Percentiles rank a stretch among this genome's conserved stretches.
These are phyloP conservation scores for Stagonosporopsis tanaceti DNA, from an alignment of 2,329 filamentous ascomycete species.

Conservation along the genomic window DNA sequence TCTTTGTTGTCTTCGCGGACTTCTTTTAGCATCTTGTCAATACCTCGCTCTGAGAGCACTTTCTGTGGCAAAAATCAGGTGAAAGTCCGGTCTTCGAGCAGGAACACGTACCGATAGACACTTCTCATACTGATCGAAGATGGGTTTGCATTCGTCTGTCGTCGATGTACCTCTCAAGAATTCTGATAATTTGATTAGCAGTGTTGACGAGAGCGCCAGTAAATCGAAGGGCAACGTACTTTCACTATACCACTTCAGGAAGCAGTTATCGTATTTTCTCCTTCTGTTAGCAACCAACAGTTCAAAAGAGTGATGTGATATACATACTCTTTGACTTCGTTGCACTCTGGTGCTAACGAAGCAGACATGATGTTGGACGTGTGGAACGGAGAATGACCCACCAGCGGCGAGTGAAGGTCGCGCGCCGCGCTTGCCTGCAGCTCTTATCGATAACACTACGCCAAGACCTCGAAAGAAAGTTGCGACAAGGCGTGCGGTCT, in stretches of 20 bases:
- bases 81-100: too few relatives aligned
- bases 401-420: slow-evolving; percentile 26
- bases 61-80: slow-evolving; percentile 61
- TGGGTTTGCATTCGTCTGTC: slow-evolving; percentile 81
- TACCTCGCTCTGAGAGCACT: slow-evolving; percentile 86
- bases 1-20: slow-evolving; percentile 89
- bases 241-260: slow-evolving; percentile 99
- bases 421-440: slow-evolving; percentile 23
- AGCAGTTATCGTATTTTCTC: slow-evolving; percentile 95
- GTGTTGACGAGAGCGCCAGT: not conserved
- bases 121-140: slow-evolving; percentile 88
- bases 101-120: slow-evolving; percentile 77
- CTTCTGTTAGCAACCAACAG: not conserved
- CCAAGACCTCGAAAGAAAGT: slow-evolving; percentile 25
- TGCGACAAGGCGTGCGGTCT: slow-evolving; percentile 25
- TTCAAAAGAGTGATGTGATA: slow-evolving; percentile 2
- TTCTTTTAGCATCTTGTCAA: slow-evolving; percentile 91
- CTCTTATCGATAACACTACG: slow-evolving; percentile 43
- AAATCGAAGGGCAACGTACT: slow-evolving; percentile 65
- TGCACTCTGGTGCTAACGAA: slow-evolving; percentile 92
- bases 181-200: slow-evolving; percentile 57
- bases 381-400: slow-evolving; percentile 13
- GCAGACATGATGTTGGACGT: slow-evolving; percentile 74
- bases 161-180: slow-evolving; percentile 86
- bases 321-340: slow-evolving; percentile 89